Base-by-base conservation (phyloP, 352 stramenopile species). In the Globisporangium canariense region DNA sequence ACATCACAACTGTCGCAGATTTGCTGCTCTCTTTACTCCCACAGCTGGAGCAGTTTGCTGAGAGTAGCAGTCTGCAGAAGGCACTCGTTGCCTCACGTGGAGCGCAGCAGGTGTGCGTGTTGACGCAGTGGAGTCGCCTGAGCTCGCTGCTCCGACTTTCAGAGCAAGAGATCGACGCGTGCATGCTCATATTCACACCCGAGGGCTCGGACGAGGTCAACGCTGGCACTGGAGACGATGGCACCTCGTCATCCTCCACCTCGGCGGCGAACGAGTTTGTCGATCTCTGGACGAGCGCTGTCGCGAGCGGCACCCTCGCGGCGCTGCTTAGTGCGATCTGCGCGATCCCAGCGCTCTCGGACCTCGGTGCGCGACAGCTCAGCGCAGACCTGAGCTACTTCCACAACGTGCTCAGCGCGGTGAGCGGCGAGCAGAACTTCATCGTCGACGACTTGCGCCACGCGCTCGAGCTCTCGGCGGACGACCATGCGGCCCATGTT, bases 1-100 rank as follows among this genome's bases (percentile, higher is more conserved):
- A 93, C 69, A 93, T 95, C 64, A 95, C 86, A 9, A 73, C 75
- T 45, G 83, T 93, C 18, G 86, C 86, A 5, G 86, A 95, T 32
- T 65, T 93, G 32, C 60, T 93, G 55, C 65, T 93, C 32, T 95
- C 86, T 38, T 73, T 95, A 14, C 65, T 95, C 9, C 86, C 86
- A 7, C 86, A 93, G 34, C 70, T 93, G 3, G 84, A 95, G 65
- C 84, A 83, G 22, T 95, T 95, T 66, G 84, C 84, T 8, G 74
- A 91, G 50, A 95, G 83, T 65, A 79, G 62, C 62, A 87, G 78
- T 62, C 73, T 93, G 0, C 56, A 79, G 20, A 75, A 78, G 43
- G 82, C 82, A 0, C 75, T 82, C 14, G 58, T 86, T 4, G 86
- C 84, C 13, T 91, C 82, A 6, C 67, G 69, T 14, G 73, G 79